phyloP scores from a whole-genome alignment of 441 rosid genomes.

The Pelargonium cotyledonis region DNA sequence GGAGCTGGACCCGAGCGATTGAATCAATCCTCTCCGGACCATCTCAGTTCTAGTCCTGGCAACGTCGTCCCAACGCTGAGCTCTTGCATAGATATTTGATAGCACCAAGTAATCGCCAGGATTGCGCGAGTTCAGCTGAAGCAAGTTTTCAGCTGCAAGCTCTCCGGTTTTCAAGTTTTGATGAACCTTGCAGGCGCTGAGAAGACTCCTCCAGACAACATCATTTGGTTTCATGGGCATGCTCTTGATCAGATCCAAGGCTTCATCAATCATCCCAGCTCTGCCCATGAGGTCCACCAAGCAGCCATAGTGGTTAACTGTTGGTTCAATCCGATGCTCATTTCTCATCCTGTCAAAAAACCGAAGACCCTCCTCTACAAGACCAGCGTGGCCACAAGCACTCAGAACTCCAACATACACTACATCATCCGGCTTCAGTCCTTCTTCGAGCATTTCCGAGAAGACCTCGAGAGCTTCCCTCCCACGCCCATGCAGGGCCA shows the following conservation, averaged over 20 bases:
- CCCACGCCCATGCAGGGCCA: slow-evolving; percentile 53
- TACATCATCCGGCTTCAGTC: slow-evolving; percentile 43
- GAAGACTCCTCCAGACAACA: slow-evolving; percentile 59
- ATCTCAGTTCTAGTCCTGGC: slow-evolving; percentile 41
- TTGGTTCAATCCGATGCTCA: slow-evolving; percentile 27
- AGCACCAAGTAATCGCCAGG: slow-evolving; percentile 48
- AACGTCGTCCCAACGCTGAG: slow-evolving; percentile 50
- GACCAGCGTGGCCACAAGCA: slow-evolving; percentile 58
- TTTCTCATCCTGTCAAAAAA: slow-evolving; percentile 39
- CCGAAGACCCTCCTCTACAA: slow-evolving; percentile 41
- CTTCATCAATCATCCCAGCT: slow-evolving; percentile 51
- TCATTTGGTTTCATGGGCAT: slow-evolving; percentile 50
- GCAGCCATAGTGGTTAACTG: slow-evolving; percentile 55
- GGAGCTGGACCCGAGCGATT: slow-evolving; percentile 47
- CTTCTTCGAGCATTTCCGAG: slow-evolving; percentile 47
- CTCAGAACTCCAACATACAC: slow-evolving; percentile 50
- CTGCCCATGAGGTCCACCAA: slow-evolving; percentile 55
- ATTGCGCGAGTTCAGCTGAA: slow-evolving; percentile 32
- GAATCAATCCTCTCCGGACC: slow-evolving; percentile 32
- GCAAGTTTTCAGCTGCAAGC: slow-evolving; percentile 38
- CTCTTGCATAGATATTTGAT: slow-evolving; percentile 46
- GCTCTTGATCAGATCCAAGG: slow-evolving; percentile 39
- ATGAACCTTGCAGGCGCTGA: slow-evolving; percentile 51
- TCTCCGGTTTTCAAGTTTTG: slow-evolving; percentile 39
- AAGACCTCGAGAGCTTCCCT: slow-evolving; percentile 39